Evolutionary conservation across 2,329 filamentous ascomycete species (phyloP).

Genomic region (Sporothrix curviconia): DNA sequence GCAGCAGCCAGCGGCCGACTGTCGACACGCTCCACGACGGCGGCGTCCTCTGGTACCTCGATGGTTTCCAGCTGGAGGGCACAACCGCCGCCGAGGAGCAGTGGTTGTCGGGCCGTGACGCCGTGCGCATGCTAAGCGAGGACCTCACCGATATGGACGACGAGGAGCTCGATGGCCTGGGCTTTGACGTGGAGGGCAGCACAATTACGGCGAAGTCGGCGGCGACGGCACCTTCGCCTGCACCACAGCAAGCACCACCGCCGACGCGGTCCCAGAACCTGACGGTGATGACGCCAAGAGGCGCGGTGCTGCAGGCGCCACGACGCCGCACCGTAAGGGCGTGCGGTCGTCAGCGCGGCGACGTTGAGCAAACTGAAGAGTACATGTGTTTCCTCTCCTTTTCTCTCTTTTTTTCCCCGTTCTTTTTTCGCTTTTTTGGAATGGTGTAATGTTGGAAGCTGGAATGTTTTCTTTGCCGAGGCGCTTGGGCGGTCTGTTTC

Average conservation of each 20-base stretch:
- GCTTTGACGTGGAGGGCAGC: constrained; percentile 45
- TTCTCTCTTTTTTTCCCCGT: background rate
- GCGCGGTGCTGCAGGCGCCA: background rate
- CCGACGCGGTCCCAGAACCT: background rate
- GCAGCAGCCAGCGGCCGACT: constrained; percentile 32
- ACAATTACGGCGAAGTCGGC: constrained; percentile 32
- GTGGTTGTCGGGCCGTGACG: constrained; percentile 59
- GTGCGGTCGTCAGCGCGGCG: constrained; percentile 28
- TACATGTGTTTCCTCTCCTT: background rate
- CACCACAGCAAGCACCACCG: background rate
- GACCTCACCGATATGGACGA: constrained; percentile 89
- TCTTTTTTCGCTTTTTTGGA: background rate
- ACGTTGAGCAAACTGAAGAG: constrained; percentile 19
- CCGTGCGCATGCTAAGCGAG: constrained; percentile 65
- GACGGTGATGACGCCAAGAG: constrained; percentile 8
- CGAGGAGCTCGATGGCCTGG: constrained; percentile 71
- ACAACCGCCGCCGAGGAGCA: constrained; percentile 73
- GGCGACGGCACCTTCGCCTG: background rate
- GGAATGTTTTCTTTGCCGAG: too few relatives aligned
- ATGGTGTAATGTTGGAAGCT: too few relatives aligned
- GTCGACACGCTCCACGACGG: constrained; percentile 58
- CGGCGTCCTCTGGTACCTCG: constrained; percentile 82
- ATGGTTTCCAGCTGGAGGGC: constrained; percentile 69
- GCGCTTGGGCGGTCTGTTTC: too few relatives aligned
- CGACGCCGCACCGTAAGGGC: constrained; percentile 24